Conservation (phyloP, 2,329 filamentous ascomycete species). For the Pezicula neosporulosa region DNA sequence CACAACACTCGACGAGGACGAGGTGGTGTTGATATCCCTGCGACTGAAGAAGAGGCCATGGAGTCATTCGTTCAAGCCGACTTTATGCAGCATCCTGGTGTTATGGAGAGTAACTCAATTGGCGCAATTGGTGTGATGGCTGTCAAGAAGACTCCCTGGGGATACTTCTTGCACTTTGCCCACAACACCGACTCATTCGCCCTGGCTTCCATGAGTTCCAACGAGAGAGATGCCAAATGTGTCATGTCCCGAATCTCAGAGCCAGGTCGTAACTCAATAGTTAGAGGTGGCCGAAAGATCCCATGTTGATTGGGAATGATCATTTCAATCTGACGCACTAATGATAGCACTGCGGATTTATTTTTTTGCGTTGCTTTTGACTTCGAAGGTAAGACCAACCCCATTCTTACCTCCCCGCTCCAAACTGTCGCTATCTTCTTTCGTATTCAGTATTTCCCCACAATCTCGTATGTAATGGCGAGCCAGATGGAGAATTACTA, state of each 20-base stretch:
- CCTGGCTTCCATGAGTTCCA: slow-evolving; percentile 81
- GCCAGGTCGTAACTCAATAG: slow-evolving; percentile 16
- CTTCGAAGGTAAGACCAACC: no score
- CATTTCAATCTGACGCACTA: neutral
- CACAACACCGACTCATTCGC: slow-evolving; percentile 93
- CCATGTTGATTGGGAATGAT: slow-evolving; percentile 16
- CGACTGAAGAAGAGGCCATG: slow-evolving; percentile 76
- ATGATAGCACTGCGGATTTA: no score
- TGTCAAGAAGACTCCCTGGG: slow-evolving; percentile 76
- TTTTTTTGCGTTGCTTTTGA: no score
- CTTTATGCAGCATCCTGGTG: slow-evolving; percentile 89
- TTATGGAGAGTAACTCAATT: slow-evolving; percentile 73
- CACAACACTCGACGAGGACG: slow-evolving; percentile 58
- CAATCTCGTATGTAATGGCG: no score
- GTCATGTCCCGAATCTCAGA: slow-evolving; percentile 73
- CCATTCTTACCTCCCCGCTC: no score
- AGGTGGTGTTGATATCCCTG: slow-evolving; percentile 59
- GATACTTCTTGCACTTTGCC: slow-evolving; percentile 84
- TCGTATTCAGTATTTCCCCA: no score
- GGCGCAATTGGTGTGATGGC: slow-evolving; percentile 88
- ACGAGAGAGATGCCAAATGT: slow-evolving; percentile 70
- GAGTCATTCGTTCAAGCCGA: slow-evolving; percentile 78
- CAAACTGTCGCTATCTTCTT: no score
- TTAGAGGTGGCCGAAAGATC: slow-evolving; percentile 29
- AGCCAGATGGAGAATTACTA: no score